A percentile compares a stretch with the other conserved stretches of the same genome.
Evolutionary conservation across 2,329 filamentous ascomycete genomes (phyloP).

Genomic region (Diplodia corticola): DNA sequence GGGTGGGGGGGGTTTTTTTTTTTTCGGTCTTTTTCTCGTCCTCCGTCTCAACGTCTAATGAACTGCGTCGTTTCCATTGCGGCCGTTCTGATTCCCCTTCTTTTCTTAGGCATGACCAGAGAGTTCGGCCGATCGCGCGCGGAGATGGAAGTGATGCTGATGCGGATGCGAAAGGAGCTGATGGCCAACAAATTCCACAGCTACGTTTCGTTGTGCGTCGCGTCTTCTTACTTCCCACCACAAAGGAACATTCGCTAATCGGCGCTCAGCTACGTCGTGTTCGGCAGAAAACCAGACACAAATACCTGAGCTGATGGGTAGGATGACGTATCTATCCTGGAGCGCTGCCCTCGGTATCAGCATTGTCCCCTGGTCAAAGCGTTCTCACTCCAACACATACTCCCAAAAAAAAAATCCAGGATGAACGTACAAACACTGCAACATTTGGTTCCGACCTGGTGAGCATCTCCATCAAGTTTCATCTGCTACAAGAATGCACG

Average conservation of each 20-base stretch:
- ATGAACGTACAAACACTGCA: not conserved
- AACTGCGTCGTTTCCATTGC: not conserved
- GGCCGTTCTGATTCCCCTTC: not conserved
- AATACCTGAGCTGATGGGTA: not conserved
- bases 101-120: not conserved
- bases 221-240: not conserved
- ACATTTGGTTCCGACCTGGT: not conserved
- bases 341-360: not conserved
- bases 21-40: not conserved
- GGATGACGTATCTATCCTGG: no score
- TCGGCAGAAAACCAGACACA: not conserved
- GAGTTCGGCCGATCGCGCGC: conserved; percentile 13
- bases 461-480: not conserved
- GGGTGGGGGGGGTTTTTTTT: not conserved
- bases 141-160: conserved; percentile 19
- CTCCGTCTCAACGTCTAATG: no score
- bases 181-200: conserved; percentile 21
- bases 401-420: not conserved
- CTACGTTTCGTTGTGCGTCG: conserved; percentile 10
- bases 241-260: not conserved
- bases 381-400: not conserved
- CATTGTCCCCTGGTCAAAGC: not conserved
- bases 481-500: not conserved
- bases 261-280: not conserved
- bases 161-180: conserved; percentile 17